Evolutionary conservation across 495 filamentous ascomycete genomes (phyloP).

Genomic region (Hypoxylon lienhwacheense): DNA sequence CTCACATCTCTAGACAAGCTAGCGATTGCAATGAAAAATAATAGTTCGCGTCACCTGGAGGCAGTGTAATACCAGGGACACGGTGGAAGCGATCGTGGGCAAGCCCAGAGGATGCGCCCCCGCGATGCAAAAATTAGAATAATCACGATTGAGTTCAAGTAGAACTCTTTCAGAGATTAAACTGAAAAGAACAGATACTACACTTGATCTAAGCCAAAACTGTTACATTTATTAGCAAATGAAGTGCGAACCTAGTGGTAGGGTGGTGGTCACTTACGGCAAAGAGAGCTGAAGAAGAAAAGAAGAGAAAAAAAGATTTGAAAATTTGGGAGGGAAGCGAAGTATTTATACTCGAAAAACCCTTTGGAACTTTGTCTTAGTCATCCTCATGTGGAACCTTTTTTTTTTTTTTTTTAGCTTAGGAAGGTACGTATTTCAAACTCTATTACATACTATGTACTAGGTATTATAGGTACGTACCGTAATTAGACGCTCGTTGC

Average conservation of each 20-base stretch:
- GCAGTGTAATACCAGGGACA: slow-evolving; percentile 90
- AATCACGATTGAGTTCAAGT: slow-evolving; percentile 76
- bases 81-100: slow-evolving; percentile 71
- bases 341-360: slow-evolving; percentile 6
- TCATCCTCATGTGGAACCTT: too few species aligned
- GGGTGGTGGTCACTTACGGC: slow-evolving; percentile 39
- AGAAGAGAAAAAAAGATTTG: slow-evolving; percentile 18
- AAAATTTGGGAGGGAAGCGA: background rate
- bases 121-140: slow-evolving; percentile 74
- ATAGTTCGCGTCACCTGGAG: slow-evolving; percentile 75
- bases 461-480: background rate
- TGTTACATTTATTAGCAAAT: slow-evolving; percentile 2
- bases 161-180: slow-evolving; percentile 75
- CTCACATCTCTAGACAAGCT: slow-evolving; percentile 62
- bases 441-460: too few species aligned
- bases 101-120: slow-evolving; percentile 72
- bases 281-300: slow-evolving; percentile 50
- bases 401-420: too few species aligned
- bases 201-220: slow-evolving; percentile 95
- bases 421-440: background rate
- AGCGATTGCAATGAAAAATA: slow-evolving; percentile 54
- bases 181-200: slow-evolving; percentile 99
- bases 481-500: slow-evolving; percentile 16
- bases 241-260: background rate
- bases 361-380: background rate